Percentiles rank a stretch among this genome's conserved stretches.
Evolutionary conservation across 148 eudicot species (phyloP).

Genomic region (Rhododendron ferrugineum): DNA sequence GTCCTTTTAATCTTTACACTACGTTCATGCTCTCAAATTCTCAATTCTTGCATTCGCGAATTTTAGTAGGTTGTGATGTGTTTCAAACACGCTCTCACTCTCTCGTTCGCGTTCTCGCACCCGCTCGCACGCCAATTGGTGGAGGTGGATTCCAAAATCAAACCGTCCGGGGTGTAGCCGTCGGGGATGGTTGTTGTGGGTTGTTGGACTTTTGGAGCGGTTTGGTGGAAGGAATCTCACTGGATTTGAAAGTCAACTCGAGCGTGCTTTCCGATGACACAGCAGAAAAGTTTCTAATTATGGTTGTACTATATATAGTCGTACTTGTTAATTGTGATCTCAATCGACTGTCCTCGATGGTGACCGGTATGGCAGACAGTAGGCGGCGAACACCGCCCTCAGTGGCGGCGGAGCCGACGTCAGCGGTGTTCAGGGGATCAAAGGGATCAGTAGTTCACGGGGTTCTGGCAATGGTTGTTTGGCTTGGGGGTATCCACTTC

Average conservation of each 20-base stretch:
- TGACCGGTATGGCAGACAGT: background rate
- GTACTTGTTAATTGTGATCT: background rate
- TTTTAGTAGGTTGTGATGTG: no score
- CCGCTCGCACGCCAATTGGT: no score
- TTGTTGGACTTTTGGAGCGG: background rate
- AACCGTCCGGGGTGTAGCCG: no score
- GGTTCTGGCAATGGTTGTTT: constrained; percentile 44
- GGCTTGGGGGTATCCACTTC: constrained; percentile 75
- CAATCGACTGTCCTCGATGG: background rate
- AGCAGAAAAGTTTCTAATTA: background rate
- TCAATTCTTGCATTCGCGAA: no score
- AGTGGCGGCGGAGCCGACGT: background rate
- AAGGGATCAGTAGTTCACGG: constrained; percentile 28
- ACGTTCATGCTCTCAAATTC: no score
- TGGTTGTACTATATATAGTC: background rate
- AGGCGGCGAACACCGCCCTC: constrained; percentile 1
- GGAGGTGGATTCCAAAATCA: no score
- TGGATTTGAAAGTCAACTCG: background rate
- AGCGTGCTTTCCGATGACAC: background rate
- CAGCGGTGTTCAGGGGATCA: constrained; percentile 41
- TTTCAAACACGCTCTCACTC: no score
- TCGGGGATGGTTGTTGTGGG: background rate
- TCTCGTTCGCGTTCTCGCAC: no score
- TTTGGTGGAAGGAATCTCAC: background rate
- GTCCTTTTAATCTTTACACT: no score